Conservation (phyloP, 257 asterid genomes). For the Avicennia marina region DNA sequence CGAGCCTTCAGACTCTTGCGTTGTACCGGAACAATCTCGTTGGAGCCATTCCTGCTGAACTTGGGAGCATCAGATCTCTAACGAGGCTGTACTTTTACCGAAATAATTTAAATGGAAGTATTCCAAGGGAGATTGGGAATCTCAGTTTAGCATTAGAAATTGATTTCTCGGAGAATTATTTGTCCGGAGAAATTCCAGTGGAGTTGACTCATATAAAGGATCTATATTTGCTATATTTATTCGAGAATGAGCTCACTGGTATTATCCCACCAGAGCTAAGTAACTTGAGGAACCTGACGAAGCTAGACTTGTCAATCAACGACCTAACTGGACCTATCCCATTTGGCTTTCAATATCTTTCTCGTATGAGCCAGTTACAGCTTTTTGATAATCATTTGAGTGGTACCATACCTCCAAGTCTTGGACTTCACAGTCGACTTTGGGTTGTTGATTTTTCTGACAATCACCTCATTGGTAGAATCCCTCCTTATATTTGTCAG, state of each 20-base stretch:
- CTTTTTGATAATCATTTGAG: constrained; percentile 64
- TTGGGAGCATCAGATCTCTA: constrained; percentile 47
- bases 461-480: constrained; percentile 61
- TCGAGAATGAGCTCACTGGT: constrained; percentile 69
- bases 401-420: constrained; percentile 67
- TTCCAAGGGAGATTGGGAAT: constrained; percentile 79
- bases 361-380: constrained; percentile 55
- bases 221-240: constrained; percentile 53
- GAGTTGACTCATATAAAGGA: constrained; percentile 52
- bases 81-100: constrained; percentile 54
- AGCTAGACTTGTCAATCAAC: constrained; percentile 80
- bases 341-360: constrained; percentile 61
- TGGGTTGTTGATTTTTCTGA: constrained; percentile 86
- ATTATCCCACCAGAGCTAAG: constrained; percentile 71
- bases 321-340: constrained; percentile 81
- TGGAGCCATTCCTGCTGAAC: constrained; percentile 71
- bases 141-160: constrained; percentile 54
- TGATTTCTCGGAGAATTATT: constrained; percentile 78
- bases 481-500: constrained; percentile 64
- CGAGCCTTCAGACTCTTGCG: constrained; percentile 58
- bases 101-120: constrained; percentile 69
- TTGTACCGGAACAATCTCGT: constrained; percentile 67
- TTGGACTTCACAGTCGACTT: constrained; percentile 61
- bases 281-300: constrained; percentile 50
- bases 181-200: constrained; percentile 66